These are phyloP conservation scores for Petasospora rhodanensis DNA, from an alignment of 1,139 yeast species.

Conservation along the genomic window DNA sequence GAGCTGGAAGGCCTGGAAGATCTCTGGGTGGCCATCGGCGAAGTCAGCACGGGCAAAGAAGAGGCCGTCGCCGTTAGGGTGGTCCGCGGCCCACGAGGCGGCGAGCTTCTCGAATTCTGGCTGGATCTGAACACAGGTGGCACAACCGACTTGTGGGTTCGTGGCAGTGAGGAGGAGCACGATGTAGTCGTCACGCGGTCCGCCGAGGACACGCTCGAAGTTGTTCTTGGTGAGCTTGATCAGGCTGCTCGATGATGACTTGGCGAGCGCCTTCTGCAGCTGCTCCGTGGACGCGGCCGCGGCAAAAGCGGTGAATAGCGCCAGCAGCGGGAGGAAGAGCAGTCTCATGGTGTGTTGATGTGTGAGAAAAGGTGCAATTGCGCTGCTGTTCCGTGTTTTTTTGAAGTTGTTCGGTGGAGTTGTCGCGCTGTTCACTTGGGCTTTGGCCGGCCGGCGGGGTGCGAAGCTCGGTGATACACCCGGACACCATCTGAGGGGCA, in stretches of 20 bases:
- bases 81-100: constrained; percentile 51
- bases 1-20: constrained; percentile 54
- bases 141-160: constrained; percentile 68
- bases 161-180: constrained; percentile 72
- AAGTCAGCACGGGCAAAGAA: constrained; percentile 77
- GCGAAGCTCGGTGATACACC: constrained; percentile 2
- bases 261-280: constrained; percentile 9
- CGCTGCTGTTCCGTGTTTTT: no score
- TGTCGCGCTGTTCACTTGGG: no score
- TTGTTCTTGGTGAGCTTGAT: constrained; percentile 57
- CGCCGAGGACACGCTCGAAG: constrained; percentile 53
- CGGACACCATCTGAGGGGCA: no score
- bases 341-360: no score
- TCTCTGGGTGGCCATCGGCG: constrained; percentile 44
- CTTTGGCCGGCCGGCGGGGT: not conserved
- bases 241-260: constrained; percentile 19
- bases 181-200: constrained; percentile 65
- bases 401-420: no score
- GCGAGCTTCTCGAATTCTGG: constrained; percentile 64
- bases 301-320: constrained; percentile 6
- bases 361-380: no score
- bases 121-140: constrained; percentile 58
- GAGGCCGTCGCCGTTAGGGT: constrained; percentile 43
- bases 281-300: constrained; percentile 6
- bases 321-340: constrained; percentile 1